Evolutionary conservation across 2,329 filamentous ascomycete genomes (phyloP).

Genomic region (Penicillium sp.): DNA sequence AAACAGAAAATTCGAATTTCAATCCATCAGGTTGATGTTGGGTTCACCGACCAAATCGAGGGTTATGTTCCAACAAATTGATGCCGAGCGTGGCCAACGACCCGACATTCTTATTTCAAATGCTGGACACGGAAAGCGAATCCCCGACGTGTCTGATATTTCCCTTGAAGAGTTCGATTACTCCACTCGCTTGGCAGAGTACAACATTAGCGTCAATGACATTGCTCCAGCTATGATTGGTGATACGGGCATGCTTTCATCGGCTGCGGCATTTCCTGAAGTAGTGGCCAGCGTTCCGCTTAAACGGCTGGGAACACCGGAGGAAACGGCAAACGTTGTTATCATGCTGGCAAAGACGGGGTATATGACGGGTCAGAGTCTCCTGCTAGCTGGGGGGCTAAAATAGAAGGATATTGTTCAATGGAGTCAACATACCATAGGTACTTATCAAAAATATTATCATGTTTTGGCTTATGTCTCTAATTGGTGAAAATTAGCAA

Average conservation of each 20-base stretch:
- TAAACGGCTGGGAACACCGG: constrained; percentile 56
- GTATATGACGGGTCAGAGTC: constrained; percentile 59
- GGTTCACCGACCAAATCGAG: constrained; percentile 53
- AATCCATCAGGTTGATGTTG: constrained; percentile 59
- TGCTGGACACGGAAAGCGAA: constrained; percentile 64
- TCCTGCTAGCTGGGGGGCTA: constrained; percentile 54
- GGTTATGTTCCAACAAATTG: constrained; percentile 56
- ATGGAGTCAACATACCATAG: too few species aligned
- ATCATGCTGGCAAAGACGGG: constrained; percentile 61
- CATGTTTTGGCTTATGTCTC: too few species aligned
- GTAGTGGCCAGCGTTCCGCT: constrained; percentile 61
- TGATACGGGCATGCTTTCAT: constrained; percentile 62
- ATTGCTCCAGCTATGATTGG: constrained; percentile 70
- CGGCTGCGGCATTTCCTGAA: constrained; percentile 57
- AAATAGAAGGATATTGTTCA: constrained; percentile 34
- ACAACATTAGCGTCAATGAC: constrained; percentile 65
- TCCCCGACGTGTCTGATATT: constrained; percentile 58
- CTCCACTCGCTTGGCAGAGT: constrained; percentile 57
- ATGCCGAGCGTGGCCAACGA: constrained; percentile 52
- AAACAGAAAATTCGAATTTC: constrained; percentile 46
- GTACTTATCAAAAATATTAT: too few species aligned
- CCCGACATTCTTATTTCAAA: constrained; percentile 67
- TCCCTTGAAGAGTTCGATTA: constrained; percentile 63
- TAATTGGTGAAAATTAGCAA: too few species aligned
- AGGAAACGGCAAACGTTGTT: constrained; percentile 62